A percentile compares a stretch with the other conserved stretches of the same genome.
Evolutionary conservation across 169 alveolate genomes (phyloP).

Genomic region (Cystoisospora suis): DNA sequence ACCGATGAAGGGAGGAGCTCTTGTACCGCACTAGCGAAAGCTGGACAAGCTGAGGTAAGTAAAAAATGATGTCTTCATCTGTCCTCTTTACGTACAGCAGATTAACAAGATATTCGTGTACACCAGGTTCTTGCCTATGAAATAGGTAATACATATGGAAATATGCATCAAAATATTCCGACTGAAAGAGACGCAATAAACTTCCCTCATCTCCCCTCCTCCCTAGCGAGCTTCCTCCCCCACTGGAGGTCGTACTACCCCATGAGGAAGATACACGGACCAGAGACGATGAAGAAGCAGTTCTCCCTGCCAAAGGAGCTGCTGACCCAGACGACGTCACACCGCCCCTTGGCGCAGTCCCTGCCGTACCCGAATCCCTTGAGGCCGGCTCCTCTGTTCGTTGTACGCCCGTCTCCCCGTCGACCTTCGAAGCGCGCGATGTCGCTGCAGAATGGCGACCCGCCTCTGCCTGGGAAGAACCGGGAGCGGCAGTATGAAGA

Average conservation of each 20-base stretch:
- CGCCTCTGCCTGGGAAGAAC: no score
- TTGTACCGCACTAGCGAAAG: constrained; percentile 46
- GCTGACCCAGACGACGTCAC: neutral
- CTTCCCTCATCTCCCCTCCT: constrained; percentile 79
- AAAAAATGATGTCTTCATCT: constrained; percentile 55
- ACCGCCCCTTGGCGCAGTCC: neutral
- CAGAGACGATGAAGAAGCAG: neutral
- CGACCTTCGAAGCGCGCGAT: neutral
- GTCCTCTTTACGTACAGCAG: constrained; percentile 82
- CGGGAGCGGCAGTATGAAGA: no score
- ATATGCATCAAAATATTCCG: constrained; percentile 89
- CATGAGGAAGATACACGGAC: neutral
- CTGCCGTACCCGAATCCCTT: neutral
- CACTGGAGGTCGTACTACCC: neutral
- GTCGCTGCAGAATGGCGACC: no score
- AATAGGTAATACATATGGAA: constrained; percentile 87
- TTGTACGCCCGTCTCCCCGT: neutral
- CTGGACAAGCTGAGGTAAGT: constrained; percentile 48
- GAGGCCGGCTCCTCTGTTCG: neutral
- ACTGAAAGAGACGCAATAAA: constrained; percentile 84
- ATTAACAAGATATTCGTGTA: constrained; percentile 89
- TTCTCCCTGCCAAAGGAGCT: neutral
- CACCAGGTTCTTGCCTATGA: constrained; percentile 87
- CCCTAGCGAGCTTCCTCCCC: neutral
- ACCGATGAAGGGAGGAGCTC: constrained; percentile 52